Percentiles rank a stretch among this genome's conserved stretches.
These are phyloP conservation scores for Blastobotrys robertii DNA, from an alignment of 805 yeast species.

Conservation along the genomic window DNA sequence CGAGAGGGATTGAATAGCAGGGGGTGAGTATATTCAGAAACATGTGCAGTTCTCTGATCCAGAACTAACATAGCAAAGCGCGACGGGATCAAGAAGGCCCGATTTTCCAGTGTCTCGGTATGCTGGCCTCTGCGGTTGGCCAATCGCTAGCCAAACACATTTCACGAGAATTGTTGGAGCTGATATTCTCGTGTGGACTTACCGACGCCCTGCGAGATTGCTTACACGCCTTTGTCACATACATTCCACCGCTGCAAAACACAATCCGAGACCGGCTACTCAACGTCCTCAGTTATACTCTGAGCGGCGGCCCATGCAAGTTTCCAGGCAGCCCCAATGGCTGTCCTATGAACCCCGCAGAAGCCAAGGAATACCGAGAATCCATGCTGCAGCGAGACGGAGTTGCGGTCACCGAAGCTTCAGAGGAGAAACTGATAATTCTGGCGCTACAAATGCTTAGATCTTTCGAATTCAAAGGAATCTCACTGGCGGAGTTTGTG, in stretches of 20 bases:
- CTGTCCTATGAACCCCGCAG: constrained; percentile 40
- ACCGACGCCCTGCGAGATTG: constrained; percentile 74
- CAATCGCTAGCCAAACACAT: constrained; percentile 86
- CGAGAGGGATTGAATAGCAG: constrained; percentile 66
- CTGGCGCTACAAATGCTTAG: constrained; percentile 74
- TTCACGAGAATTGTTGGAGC: constrained; percentile 68
- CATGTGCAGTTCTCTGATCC: background rate
- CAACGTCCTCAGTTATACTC: constrained; percentile 58
- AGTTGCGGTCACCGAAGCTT: constrained; percentile 34
- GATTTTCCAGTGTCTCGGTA: constrained; percentile 79
- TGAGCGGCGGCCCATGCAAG: constrained; percentile 71
- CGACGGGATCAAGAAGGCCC: constrained; percentile 76
- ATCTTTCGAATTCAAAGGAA: constrained; percentile 62
- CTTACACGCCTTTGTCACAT: constrained; percentile 51
- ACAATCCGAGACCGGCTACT: constrained; percentile 63
- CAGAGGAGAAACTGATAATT: constrained; percentile 46
- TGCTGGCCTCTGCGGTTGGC: constrained; percentile 80
- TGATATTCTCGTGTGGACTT: constrained; percentile 73
- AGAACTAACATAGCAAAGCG: constrained; percentile 28
- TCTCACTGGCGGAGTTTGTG: constrained; percentile 79
- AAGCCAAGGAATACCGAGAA: constrained; percentile 72
- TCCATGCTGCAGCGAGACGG: constrained; percentile 66
- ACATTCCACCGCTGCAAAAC: constrained; percentile 72
- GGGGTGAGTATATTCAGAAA: constrained; percentile 30
- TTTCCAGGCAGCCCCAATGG: constrained; percentile 74